Percentiles rank a stretch among this genome's conserved stretches.
These are phyloP conservation scores for Thecamonas trahens DNA, from an alignment of 78 protist species.

Conservation along the genomic window DNA sequence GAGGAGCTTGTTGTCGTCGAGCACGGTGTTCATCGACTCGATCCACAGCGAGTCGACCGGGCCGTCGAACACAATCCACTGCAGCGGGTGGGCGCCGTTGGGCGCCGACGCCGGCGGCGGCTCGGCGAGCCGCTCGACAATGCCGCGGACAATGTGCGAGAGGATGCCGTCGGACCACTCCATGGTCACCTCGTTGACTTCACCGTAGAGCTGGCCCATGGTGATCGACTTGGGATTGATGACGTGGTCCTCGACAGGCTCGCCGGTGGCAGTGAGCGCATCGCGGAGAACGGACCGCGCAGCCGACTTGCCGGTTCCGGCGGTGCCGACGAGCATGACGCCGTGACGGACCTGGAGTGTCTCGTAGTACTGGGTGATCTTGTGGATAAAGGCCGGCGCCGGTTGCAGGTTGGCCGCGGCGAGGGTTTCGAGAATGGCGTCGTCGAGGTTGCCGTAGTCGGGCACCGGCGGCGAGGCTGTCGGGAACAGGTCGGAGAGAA, in stretches of 20 bases:
- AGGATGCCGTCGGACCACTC: constrained; percentile 87
- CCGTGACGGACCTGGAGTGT: constrained; percentile 81
- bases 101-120: constrained; percentile 10
- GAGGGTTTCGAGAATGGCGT: constrained; percentile 12
- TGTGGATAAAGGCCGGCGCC: constrained; percentile 21
- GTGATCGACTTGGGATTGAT: constrained; percentile 79
- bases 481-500: constrained; percentile 75
- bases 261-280: constrained; percentile 32
- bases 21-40: constrained; percentile 80
- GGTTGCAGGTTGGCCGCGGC: constrained; percentile 36
- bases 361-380: constrained; percentile 57
- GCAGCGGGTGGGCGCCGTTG: constrained; percentile 15
- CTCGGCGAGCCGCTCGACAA: no score
- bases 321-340: constrained; percentile 73
- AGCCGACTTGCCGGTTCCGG: constrained; percentile 52
- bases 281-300: constrained; percentile 25
- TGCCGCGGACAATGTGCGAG: constrained; percentile 46
- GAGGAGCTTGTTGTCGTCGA: constrained; percentile 89
- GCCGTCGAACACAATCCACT: constrained; percentile 81
- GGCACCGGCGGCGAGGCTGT: constrained; percentile 33
- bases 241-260: constrained; percentile 5
- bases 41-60: constrained; percentile 87
- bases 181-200: constrained; percentile 50
- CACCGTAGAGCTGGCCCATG: constrained; percentile 86
- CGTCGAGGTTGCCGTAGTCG: constrained; percentile 34